Base-by-base conservation (phyloP, 805 yeast species). In the Saccharomycopsis javanensis region DNA sequence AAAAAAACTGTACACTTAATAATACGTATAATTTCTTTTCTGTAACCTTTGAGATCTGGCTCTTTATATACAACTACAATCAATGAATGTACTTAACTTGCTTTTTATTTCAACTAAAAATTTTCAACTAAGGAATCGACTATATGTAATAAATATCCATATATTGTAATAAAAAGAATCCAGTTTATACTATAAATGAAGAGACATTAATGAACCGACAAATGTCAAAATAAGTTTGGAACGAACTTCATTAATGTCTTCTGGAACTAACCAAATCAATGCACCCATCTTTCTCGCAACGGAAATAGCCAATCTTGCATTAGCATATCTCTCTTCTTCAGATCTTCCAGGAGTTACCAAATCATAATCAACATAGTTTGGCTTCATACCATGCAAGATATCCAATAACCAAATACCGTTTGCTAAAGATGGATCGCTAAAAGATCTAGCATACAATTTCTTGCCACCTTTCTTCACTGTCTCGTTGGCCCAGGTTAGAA, bases 181-280 rank as follows among this genome's bases (percentile, higher is more conserved):
- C 2, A 13, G 15, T 8, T 23, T 28, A 6, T n/a, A 11, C 34
- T 37, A 50, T 11, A 57, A n/a, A 30, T 51, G 31, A 13, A 87
- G 71, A 8, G 91, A 75, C 99, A 94, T 94, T 71, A 94, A 80
- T 54, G 97, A 88, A 55, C 97, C 99, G 61, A 94, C 88, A 70
- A 94, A 94, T 0, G 98, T 90, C 69, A 90, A 80, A 58, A 94
- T 87, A 74, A 94, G 83, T 71, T 98, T 83, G 50, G 96, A 80
- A 72, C 98, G 86, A 50, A 94, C 97, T 74, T 92, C 98, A 66
- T 85, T 87, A 67, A 94, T 94, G 74, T 94, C 99, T 72, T 94
- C 99, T n/a, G 99, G 99, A n/a, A 94, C 97, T 64, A 94, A 79
- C 97, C 97, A 94, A 67, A 94, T 94, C 69, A 94, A 81, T 45